phyloP scores from a whole-genome alignment of 805 yeast species.

The Candida patagonica region DNA sequence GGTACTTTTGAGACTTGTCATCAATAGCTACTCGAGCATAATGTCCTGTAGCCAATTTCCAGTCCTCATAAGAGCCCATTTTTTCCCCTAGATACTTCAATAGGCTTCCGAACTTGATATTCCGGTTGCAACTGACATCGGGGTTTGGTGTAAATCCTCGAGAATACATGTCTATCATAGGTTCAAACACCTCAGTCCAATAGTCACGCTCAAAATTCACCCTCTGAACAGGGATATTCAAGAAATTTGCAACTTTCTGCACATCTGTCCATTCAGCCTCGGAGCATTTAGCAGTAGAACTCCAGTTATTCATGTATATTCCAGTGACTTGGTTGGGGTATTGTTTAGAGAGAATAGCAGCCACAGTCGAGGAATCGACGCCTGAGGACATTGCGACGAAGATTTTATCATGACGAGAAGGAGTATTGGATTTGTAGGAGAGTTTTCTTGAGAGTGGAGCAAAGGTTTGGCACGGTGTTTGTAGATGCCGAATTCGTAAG shows the following conservation, averaged over 20 bases:
- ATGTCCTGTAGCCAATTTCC: constrained; percentile 83
- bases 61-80: constrained; percentile 27
- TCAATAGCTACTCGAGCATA: constrained; percentile 32
- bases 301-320: constrained; percentile 92
- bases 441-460: too few species aligned
- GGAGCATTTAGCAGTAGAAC: constrained; percentile 47
- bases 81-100: constrained; percentile 41
- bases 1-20: constrained; percentile 23
- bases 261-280: constrained; percentile 90
- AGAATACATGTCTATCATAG: constrained; percentile 71
- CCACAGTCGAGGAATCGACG: constrained; percentile 88
- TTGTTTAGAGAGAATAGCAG: constrained; percentile 48
- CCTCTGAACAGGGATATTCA: constrained; percentile 61
- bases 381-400: constrained; percentile 94
- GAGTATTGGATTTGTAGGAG: too few species aligned
- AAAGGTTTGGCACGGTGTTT: too few species aligned
- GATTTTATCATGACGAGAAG: constrained; percentile 42
- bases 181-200: constrained; percentile 87
- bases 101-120: constrained; percentile 80
- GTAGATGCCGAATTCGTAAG: too few species aligned
- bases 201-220: constrained; percentile 84
- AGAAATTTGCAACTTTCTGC: constrained; percentile 45
- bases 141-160: constrained; percentile 88
- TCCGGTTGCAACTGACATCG: constrained; percentile 77
- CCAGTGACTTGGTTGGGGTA: constrained; percentile 56